Evolutionary conservation across 2,329 filamentous ascomycete species (phyloP).

Genomic region (Beauveria sp.): DNA sequence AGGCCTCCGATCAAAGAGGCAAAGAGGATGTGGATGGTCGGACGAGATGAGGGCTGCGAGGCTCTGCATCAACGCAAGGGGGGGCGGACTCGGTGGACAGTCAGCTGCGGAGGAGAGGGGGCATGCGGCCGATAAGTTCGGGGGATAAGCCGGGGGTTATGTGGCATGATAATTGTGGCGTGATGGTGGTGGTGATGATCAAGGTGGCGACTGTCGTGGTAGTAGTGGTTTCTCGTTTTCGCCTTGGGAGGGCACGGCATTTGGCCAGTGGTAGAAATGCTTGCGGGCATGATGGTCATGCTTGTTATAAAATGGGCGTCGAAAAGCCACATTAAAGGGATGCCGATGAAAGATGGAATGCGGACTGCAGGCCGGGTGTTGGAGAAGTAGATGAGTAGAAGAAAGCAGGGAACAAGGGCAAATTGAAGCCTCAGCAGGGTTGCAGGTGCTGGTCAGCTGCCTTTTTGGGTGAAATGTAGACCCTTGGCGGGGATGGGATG

Average conservation of each 20-base stretch:
- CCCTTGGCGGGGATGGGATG: neutral
- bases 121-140: neutral
- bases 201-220: neutral
- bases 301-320: too few relatives aligned
- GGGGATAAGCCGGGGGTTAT: conserved; percentile 3
- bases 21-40: too few relatives aligned
- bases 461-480: conserved; percentile 1
- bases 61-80: neutral
- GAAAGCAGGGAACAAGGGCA: neutral
- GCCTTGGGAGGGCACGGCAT: neutral
- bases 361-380: neutral
- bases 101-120: neutral
- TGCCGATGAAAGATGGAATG: neutral
- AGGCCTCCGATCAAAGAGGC: neutral
- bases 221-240: neutral
- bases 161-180: neutral
- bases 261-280: too few relatives aligned
- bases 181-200: neutral
- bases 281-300: too few relatives aligned
- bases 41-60: neutral
- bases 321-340: neutral
- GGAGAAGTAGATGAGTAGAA: neutral
- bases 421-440: conserved; percentile 3
- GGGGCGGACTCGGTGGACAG: too few relatives aligned
- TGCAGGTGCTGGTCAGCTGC: neutral